Base-by-base conservation (phyloP, 2,329 filamentous ascomycete species). In the Xylaria sp. region DNA sequence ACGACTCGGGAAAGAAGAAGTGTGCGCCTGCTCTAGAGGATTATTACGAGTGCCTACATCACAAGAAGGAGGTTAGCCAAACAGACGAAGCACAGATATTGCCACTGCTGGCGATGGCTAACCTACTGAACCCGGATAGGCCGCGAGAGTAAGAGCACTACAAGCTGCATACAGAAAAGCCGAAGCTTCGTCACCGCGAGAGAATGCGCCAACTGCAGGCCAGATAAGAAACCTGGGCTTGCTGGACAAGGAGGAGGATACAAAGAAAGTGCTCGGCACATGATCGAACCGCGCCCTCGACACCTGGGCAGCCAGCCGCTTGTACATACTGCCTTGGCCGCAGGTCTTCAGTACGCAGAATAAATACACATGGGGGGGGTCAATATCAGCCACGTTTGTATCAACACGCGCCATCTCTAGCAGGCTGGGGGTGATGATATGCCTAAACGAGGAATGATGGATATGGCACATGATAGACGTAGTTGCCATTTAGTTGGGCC, bases 31-130 rank as follows among this genome's bases (percentile, higher is more conserved):
- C 86, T 4, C 81, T 97, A 63, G 94, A 99, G 74, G 94, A 99
- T 73, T 99, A 99, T 80, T 96, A 97, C 74, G 94, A 99, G 79
- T 99, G 95, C 76, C 78, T 99, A 71, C 94, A 99, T 75, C 94
- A 99, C 82, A 92, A 89, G 82, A 99, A 99, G 80, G 94, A 99
- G 91, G 94, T 97, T 41, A 60, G 71, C 57, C 21, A n/a, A 41
- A 19, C 11, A 48, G 17, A 20, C 4, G 47, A 48, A 39, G 26
- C 39, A 29, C 4, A 20, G n/a, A 39, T 29, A 48, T 34, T 34
- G 21, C 44, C 29, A 20, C 41, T 50, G 20, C 24, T 21, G 48
- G 41, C 45, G 50, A 48, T 39, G 34, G 46, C 47, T 56, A 16
- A 56, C 51, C 48, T 18, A 44, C 52, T 47, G 26, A 16, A 45